Base-by-base conservation (phyloP, 352 stramenopile species). In the Phytophthora sansomeana region DNA sequence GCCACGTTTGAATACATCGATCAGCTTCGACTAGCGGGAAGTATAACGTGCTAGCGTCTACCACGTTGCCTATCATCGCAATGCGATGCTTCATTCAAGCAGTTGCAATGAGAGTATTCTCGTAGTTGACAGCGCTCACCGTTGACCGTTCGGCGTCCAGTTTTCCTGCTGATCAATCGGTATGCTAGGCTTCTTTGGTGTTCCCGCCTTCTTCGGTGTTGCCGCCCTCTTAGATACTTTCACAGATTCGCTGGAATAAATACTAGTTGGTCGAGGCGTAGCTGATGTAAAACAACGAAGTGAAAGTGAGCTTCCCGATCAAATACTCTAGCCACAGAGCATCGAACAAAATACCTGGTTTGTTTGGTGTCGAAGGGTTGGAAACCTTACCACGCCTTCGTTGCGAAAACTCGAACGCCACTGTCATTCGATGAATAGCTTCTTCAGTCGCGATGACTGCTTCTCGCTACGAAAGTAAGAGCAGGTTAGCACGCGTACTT, bases 391-490 rank as follows among this genome's bases (percentile, higher is more conserved):
- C 54, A 16, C 63, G 48, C 13, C 43, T 61, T 11, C 36, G 51
- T 32, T 69, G 64, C 29, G 50, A 59, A 52, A 65, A 64, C 36
- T 77, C 72, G 32, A 77, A 64, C 29, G 72, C 64, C 10, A 56
- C 33, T 13, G 64, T 68, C 65, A 80, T 61, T 44, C 59, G 64
- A 10, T 75, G 73, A 29, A 78, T 73, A 2, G 73, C 60, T 42
- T 78, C 72, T 55, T 80, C 64, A 5, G 72, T 77, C 1, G 69
- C 51, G 36, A 73, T 67, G 8, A 78, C 54, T 11, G 69, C 59
- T 52, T 80, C 68, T 32, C 69, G 52, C 72, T 80, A 32, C 16
- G 1, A 49, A 50, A 4, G 17, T 32, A 49, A 58, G 8, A 26
- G 48, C 26, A 17, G 1, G 33, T 55, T 48, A 58, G 51, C 29